These are phyloP conservation scores for Mucor velutinosus DNA, from an alignment of 371 early-diverging fungal species.

Conservation along the genomic window DNA sequence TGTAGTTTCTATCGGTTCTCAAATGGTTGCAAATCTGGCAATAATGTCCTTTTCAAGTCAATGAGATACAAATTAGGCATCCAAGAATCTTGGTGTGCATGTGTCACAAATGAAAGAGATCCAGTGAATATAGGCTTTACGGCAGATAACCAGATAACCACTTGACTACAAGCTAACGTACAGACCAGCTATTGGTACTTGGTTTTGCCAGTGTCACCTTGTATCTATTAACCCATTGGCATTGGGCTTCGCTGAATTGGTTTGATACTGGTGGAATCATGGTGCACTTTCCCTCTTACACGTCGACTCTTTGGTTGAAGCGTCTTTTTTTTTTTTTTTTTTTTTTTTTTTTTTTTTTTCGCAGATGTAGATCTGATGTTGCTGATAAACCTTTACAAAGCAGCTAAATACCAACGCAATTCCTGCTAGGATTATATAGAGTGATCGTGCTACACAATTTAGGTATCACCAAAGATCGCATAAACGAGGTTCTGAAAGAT, in stretches of 20 bases:
- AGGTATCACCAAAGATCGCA: neutral
- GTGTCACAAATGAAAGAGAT: neutral
- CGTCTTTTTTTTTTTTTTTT: too few species aligned
- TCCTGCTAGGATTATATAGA: neutral
- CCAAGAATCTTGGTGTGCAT: neutral
- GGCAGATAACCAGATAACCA: neutral
- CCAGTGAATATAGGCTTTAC: neutral
- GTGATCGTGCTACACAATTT: neutral
- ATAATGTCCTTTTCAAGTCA: slow-evolving; percentile 21
- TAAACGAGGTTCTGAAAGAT: neutral
- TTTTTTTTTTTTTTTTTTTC: too few species aligned
- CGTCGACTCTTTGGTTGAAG: too few species aligned
- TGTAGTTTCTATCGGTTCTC: neutral
- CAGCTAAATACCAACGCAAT: too few species aligned
- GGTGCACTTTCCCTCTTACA: too few species aligned
- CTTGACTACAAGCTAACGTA: neutral
- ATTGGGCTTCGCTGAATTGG: too few species aligned
- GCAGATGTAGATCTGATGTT: too few species aligned
- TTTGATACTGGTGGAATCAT: too few species aligned
- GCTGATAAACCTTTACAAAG: too few species aligned
- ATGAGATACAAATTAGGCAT: neutral
- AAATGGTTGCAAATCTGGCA: slow-evolving; percentile 6
- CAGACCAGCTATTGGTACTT: neutral
- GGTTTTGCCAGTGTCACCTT: too few species aligned
- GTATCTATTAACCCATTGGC: too few species aligned